Base-by-base conservation (phyloP, 306 rosid genomes). In the Heteromeles arbutifolia region DNA sequence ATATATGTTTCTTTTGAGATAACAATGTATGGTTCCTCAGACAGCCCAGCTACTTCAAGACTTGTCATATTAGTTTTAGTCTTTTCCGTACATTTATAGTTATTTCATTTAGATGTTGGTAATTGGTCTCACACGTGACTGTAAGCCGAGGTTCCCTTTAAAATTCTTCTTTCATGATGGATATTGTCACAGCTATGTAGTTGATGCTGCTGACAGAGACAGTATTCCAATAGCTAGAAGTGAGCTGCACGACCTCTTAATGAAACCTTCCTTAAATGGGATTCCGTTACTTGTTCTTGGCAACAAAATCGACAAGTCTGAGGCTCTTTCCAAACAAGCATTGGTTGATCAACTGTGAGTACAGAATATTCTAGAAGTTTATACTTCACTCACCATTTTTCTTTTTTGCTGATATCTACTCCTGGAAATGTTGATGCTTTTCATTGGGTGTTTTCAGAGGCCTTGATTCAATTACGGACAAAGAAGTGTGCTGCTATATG, bases 121-220 rank as follows among this genome's bases (percentile, higher is more conserved):
- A 15, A 26, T 28, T 28, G 3, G 32, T 50, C 18, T 67, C 32
- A 48, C 73, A 37, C 75, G 64, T 59, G 39, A 26, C 28, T 61
- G 50, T 70, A 69, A 67, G 19, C 24, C 63, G 54, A 9, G n/a
- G 2, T 61, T 58, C 53, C 65, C 41, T 45, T 65, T 69, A 41
- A 61, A 37, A 69, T 34, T 37, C 69, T 71, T 31, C 58, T 62
- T 24, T 83, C 32, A 9, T 77, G 77, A 74, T 78, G 76, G 72
- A 75, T 84, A 72, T 67, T 64, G 82, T 75, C 64, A 32, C 91
- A 92, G 96, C 72, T 92, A 92, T 54, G 97, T 90, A 54, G 97
- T 92, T 76, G 97, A 92, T 87, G 93, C 97, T 69, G 97, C 97
- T 57, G 97, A 95, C 70, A 87, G 98, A 85, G 97, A 95, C 82